Evolutionary conservation across 31 red algal species (phyloP), one percentile per base, ranked within the genome.

Genomic region (Endocladia muricata): DNA sequence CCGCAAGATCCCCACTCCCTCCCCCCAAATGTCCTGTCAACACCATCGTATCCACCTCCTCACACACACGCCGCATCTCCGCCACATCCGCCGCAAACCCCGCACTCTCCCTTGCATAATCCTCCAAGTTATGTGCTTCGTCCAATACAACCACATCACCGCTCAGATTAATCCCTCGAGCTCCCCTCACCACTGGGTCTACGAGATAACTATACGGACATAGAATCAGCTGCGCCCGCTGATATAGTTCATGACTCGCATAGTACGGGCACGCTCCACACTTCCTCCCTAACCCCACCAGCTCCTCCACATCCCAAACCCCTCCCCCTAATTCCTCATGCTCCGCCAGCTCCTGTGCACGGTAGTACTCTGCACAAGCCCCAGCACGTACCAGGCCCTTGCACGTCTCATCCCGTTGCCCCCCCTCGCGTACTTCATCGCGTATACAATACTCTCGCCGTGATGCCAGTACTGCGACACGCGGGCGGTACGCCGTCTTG

Each of bases 41-140:
- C 21, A 70, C 35, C 55, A 77, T 51, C 0, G 76, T 88, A 58
- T 77, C 36, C 28, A 89, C 67, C 41, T 82, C 57, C 7, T 75
- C 54, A 2, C 60, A 75, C 1, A 72, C 78, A 21, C 31, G 13
- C 22, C 41, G 34, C 30, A 83, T 77, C 21, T 23, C 58, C 28
- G 54, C 62, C 22, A 81, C 22, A n/a, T 82, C 60, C 19, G 78
- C 74, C 19, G 79, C 69, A 71, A 97, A 93, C 19, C 63, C 70
- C 13, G 70, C 79, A 47, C 65, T 68, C 55, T 93, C 89, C n/a
- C 79, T 49, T 36, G 80, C 81, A 35, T 89, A 73, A 4, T 61
- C 52, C 59, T 97, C 94, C 4, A 97, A 66, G 62, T 97, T 92
- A 74, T 97, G 94, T 0, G 94, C 94, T 71, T 97, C 94, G 47